Evolutionary conservation across 306 rosid species (phyloP), one percentile per base, ranked within the genome.

Genomic region (Vachellia collinsii): DNA sequence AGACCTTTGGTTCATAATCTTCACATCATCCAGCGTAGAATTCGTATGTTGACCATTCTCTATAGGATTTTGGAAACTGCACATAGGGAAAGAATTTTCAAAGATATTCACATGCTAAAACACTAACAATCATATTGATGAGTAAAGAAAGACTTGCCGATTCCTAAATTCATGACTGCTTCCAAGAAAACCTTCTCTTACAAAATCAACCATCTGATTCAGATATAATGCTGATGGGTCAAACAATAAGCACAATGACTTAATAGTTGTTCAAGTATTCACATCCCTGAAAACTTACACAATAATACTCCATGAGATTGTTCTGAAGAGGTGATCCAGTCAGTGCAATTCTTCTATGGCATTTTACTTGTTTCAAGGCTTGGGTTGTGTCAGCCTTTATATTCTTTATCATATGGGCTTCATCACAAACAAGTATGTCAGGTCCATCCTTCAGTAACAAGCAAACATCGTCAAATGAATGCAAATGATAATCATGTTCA

Each of bases 271-370:
- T 22, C 58, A 77, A 29, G 81, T 70, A 75, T 22, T 61, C 70
- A 73, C 81, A 54, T 70, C 59, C 37, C 42, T 7, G 29, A 19
- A 47, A 84, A 89, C 99, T 83, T 87, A 95, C 99, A 78, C 99
- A 95, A 82, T 91, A 95, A 87, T 95, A 95, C 82, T 95, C 99
- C 99, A 95, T 95, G 81, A 95, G 97, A 87, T 95, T 95, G 89
- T 95, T 95, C 87, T 95, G 99, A 70, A 95, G 94, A 43, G 99
- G 99, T 14, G 99, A 95, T 79, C 99, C 99, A 64, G 99, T 95
- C 82, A 95, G 84, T 0, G 99, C 99, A 85, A 95, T 93, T 85
- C 99, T 88, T 85, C 99, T 89, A 85, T 95, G 99, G 91, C 94
- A 87, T 88, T 88, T 93, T 72, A 95, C 99, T 89, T 91, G 97